Evolutionary conservation across 2,329 filamentous ascomycete species (phyloP).

Genomic region (Claviceps maximensis): DNA sequence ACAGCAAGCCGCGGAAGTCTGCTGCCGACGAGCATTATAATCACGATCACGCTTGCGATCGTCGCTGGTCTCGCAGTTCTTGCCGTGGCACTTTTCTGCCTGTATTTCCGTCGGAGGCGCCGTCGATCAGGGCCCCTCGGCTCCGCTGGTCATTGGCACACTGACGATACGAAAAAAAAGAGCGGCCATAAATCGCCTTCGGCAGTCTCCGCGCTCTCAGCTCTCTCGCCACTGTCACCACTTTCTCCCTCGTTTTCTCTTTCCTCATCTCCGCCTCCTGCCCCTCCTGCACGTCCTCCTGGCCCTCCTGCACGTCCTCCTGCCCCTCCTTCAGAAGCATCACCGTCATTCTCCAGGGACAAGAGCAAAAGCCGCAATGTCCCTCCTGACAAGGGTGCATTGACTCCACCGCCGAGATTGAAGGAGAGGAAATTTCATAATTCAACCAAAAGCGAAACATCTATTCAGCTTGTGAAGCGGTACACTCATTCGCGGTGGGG

Average conservation of each 20-base stretch:
- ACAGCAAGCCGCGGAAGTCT: neutral
- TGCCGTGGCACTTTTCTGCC: neutral
- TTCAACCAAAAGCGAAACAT: slow-evolving; percentile 1
- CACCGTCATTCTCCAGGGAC: neutral
- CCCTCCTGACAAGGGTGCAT: neutral
- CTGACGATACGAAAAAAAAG: neutral
- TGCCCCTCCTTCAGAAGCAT: neutral
- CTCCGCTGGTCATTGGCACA: neutral
- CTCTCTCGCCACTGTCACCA: neutral
- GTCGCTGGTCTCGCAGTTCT: neutral
- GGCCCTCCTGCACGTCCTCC: neutral
- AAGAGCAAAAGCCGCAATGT: neutral
- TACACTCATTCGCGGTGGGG: slow-evolving; percentile 3
- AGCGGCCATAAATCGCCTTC: neutral
- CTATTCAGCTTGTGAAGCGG: neutral
- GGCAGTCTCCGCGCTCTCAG: neutral
- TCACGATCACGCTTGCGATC: slow-evolving; percentile 2
- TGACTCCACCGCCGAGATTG: slow-evolving; percentile 5
- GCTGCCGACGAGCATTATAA: neutral
- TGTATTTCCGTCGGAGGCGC: neutral
- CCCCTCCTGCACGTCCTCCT: neutral
- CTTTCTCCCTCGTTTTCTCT: neutral
- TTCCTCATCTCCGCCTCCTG: neutral
- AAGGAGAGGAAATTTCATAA: slow-evolving; percentile 3
- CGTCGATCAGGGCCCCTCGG: neutral